Evolutionary conservation across 352 stramenopile genomes (phyloP).

Genomic region (Globisporangium nunn): DNA sequence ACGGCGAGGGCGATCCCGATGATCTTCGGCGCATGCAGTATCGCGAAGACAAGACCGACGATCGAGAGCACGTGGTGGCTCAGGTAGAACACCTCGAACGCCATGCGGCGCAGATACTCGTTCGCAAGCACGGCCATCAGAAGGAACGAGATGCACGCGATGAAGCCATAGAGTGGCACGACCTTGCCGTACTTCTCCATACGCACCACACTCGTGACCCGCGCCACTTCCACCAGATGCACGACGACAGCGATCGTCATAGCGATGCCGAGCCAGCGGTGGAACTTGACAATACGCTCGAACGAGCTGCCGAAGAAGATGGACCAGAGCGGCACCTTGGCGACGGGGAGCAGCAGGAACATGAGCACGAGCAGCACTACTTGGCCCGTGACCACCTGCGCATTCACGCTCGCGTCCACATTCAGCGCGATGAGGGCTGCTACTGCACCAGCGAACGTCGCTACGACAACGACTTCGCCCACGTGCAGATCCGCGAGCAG

Average conservation of each 20-base stretch:
- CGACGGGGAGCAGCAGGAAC: conserved; percentile 71
- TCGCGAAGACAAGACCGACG: conserved; percentile 68
- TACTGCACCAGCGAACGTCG: conserved; percentile 56
- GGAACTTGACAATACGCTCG: conserved; percentile 81
- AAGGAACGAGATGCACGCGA: conserved; percentile 15
- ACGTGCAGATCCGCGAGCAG: conserved; percentile 46
- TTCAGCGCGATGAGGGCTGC: conserved; percentile 25
- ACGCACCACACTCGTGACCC: conserved; percentile 31
- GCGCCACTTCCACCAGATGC: conserved; percentile 42
- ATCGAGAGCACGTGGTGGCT: conserved; percentile 64
- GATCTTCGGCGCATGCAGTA: conserved; percentile 53
- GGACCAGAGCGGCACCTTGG: conserved; percentile 53
- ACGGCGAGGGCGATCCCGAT: conserved; percentile 52
- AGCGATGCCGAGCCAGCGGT: conserved; percentile 64
- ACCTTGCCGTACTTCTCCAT: conserved; percentile 48
- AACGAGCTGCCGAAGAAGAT: conserved; percentile 70
- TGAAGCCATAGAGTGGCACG: conserved; percentile 49
- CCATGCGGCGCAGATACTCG: conserved; percentile 56
- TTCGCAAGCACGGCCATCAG: conserved; percentile 1
- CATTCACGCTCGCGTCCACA: conserved; percentile 24
- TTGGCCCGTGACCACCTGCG: conserved; percentile 44
- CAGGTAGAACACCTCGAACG: conserved; percentile 78
- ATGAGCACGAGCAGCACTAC: conserved; percentile 63
- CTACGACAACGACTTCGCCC: conserved; percentile 55
- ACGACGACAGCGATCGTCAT: conserved; percentile 48